Evolutionary conservation across 2,329 filamentous ascomycete species (phyloP).

Genomic region (Rutstroemia sp.): DNA sequence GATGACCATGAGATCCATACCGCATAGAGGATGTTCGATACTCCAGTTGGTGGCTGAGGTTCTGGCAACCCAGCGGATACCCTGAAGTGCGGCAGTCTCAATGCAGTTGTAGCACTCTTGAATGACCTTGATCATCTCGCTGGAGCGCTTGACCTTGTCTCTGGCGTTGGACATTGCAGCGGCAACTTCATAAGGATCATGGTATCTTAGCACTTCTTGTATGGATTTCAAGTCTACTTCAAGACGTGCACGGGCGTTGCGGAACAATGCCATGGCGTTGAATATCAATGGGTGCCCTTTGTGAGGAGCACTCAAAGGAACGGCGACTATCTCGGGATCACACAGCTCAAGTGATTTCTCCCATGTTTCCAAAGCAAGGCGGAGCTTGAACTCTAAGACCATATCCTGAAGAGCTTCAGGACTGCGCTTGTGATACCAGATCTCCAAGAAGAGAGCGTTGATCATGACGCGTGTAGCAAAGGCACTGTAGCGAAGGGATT

Average conservation of each 20-base stretch:
- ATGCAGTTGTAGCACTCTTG: conserved; percentile 97
- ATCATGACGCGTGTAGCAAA: conserved; percentile 98
- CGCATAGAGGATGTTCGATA: conserved; percentile 93
- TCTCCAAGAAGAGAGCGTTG: conserved; percentile 94
- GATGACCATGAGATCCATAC: conserved; percentile 95
- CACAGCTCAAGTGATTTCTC: conserved; percentile 91
- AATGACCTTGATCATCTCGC: conserved; percentile 98
- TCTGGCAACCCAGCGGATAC: conserved; percentile 95
- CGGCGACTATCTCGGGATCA: conserved; percentile 81
- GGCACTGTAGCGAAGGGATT: conserved; percentile 84
- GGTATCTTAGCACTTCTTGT: conserved; percentile 88
- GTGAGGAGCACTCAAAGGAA: conserved; percentile 87
- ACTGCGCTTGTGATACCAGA: conserved; percentile 98
- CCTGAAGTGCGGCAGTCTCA: conserved; percentile 88
- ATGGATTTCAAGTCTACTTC: conserved; percentile 94
- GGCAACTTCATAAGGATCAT: conserved; percentile 94
- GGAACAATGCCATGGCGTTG: conserved; percentile 95
- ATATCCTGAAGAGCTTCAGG: conserved; percentile 97
- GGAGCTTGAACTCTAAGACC: conserved; percentile 95
- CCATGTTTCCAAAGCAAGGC: conserved; percentile 96
- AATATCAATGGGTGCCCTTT: conserved; percentile 95
- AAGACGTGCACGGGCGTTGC: conserved; percentile 84
- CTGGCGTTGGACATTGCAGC: conserved; percentile 93
- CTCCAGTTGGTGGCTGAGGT: conserved; percentile 99
- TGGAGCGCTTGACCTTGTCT: conserved; percentile 87